Base-by-base conservation (phyloP, 345 rosid species). In the Lepidium didymum region DNA sequence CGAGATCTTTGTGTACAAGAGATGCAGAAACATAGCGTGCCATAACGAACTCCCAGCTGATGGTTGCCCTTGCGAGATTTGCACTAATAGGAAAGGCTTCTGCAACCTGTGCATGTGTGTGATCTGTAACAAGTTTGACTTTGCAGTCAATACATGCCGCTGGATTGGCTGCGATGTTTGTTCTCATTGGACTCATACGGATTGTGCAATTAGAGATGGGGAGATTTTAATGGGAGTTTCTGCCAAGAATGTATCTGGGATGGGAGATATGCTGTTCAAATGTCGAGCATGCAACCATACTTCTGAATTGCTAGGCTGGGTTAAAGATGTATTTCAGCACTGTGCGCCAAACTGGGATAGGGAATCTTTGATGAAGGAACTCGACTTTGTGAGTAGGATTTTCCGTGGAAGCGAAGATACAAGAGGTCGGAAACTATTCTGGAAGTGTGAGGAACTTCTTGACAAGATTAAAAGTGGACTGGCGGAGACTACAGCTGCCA, bases 161-260 rank as follows among this genome's bases (percentile, higher is more conserved):
- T 94, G 99, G 99, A 81, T 94, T 21, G 97, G 99, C n/a, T 94
- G 99, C 1, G 99, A 91, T 34, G 70, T 94, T 74, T 94, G 96
- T 64, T 89, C 96, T 61, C 99, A 94, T 49, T 94, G 99, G 97
- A 91, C 97, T 57, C 97, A 94, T 79, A 87, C 96, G 2, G 99
- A 91, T 71, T 94, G 99, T 78, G 99, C 99, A 4, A 89, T 91
- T 49, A 88, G 91, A 9, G 95, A 95, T 38, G 92, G 86, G 52
- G 92, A 85, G 79, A 89, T 95, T 57, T 82, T 81, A 16, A 89
- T 73, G 86, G 97, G 96, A 38, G 76, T 86, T 44, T 84, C 96
- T 68, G 79, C 79, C 19, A 91, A 87, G 81, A 87, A 73, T 63
- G 87, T 82, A 56, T 79, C 81, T 1, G 89, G 87, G 43, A 86